Conservation (phyloP, 2,329 filamentous ascomycete genomes). For the Teratosphaeria zuluensis region DNA sequence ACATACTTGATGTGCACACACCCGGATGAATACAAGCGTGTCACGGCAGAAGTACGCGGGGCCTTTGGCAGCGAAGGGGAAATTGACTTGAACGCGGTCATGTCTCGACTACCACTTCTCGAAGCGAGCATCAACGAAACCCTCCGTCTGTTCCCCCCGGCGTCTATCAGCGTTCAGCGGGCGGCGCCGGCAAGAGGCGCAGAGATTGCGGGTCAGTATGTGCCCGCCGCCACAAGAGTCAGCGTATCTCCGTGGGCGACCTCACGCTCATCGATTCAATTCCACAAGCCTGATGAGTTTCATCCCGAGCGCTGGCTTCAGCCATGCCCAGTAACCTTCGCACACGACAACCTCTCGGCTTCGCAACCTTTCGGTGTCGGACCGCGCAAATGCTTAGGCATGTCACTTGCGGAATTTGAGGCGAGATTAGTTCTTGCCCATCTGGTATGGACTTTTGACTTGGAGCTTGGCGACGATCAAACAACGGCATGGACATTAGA, state of each 20-base stretch:
- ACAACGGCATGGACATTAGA: too few relatives aligned
- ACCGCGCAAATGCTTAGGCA: background rate
- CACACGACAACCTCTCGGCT: background rate
- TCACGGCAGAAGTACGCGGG: background rate
- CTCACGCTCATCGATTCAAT: background rate
- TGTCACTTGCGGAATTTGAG: too few relatives aligned
- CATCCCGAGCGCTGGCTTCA: background rate
- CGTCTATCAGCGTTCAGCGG: background rate
- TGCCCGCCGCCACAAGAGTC: background rate
- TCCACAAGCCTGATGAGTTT: background rate
- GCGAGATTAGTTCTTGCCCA: too few relatives aligned
- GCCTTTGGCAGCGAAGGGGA: background rate
- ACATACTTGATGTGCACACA: background rate
- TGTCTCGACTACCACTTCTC: background rate
- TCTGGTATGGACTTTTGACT: too few relatives aligned
- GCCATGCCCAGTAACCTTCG: background rate
- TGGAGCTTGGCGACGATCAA: too few relatives aligned
- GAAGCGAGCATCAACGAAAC: background rate
- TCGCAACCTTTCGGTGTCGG: background rate
- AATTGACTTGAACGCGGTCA: background rate
- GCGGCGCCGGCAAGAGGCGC: background rate
- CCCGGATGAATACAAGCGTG: background rate
- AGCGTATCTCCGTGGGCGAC: background rate
- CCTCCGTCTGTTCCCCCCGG: background rate
- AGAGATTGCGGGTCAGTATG: background rate